Evolutionary conservation across 108 stramenopile genomes (phyloP).

Genomic region (Cylindrotheca closterium): DNA sequence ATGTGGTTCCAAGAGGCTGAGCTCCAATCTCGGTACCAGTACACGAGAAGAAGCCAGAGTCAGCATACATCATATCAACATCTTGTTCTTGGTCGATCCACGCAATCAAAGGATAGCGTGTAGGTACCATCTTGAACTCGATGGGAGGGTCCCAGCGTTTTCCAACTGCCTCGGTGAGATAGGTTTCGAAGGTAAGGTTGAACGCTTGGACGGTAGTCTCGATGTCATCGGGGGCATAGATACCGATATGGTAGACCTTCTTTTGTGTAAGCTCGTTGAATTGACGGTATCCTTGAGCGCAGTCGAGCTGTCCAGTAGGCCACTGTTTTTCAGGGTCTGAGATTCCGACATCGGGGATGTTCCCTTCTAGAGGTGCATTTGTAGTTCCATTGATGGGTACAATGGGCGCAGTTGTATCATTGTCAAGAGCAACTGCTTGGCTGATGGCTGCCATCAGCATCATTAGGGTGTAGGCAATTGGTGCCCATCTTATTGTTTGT

Average conservation of each 20-base stretch:
- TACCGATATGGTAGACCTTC: slow-evolving; percentile 30
- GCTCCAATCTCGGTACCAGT: slow-evolving; percentile 36
- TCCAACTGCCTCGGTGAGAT: slow-evolving; percentile 35
- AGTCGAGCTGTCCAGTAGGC: background rate
- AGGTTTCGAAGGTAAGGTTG: slow-evolving; percentile 34
- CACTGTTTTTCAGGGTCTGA: background rate
- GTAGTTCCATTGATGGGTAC: too few relatives aligned
- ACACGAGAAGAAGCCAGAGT: slow-evolving; percentile 35
- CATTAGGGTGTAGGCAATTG: too few relatives aligned
- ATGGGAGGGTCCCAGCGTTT: slow-evolving; percentile 28
- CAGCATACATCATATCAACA: slow-evolving; percentile 36
- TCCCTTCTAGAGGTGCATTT: too few relatives aligned
- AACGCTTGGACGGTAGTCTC: slow-evolving; percentile 29
- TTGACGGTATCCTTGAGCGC: background rate
- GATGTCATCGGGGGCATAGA: slow-evolving; percentile 37
- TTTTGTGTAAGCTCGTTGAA: slow-evolving; percentile 6
- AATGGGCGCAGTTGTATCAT: too few relatives aligned
- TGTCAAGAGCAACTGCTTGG: too few relatives aligned
- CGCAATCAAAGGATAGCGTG: slow-evolving; percentile 11
- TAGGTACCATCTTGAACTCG: slow-evolving; percentile 21
- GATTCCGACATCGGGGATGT: too few relatives aligned
- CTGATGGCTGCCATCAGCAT: too few relatives aligned
- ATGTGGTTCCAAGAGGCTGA: slow-evolving; percentile 25
- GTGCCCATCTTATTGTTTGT: too few relatives aligned
- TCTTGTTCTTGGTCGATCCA: background rate